Percentiles rank a stretch among this genome's conserved stretches.
Conservation (phyloP, 345 rosid species). For the Citrus unshiu region DNA sequence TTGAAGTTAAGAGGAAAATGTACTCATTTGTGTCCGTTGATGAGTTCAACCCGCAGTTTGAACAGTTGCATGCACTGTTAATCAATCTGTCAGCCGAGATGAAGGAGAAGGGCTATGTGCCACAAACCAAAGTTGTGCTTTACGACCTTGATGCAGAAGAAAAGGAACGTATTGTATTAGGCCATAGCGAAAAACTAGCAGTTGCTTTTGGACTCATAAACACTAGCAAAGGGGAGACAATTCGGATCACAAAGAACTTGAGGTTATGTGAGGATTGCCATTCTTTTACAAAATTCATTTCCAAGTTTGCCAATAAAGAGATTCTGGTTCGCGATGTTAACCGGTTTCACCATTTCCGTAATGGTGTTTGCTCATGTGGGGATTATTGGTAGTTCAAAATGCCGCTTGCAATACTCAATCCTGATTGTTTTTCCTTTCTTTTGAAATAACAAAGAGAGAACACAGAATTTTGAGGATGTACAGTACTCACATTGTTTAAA, state of each 20-base stretch:
- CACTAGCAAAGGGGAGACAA: conserved; percentile 54
- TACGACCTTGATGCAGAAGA: conserved; percentile 72
- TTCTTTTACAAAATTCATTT: conserved; percentile 69
- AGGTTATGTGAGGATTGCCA: conserved; percentile 91
- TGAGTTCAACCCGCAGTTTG: conserved; percentile 62
- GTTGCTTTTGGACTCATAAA: conserved; percentile 83
- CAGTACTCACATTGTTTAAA: not conserved
- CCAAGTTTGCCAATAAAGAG: conserved; percentile 65
- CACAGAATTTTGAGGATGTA: not conserved
- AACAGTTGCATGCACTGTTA: conserved; percentile 68
- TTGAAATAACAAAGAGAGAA: not conserved
- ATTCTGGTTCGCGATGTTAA: conserved; percentile 86
- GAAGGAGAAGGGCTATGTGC: conserved; percentile 83
- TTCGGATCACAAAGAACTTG: conserved; percentile 80
- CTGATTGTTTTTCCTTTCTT: not conserved
- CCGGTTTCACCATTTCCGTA: conserved; percentile 72
- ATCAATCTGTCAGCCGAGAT: conserved; percentile 59
- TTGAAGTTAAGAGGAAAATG: conserved; percentile 69
- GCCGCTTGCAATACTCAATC: not conserved
- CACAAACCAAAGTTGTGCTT: conserved; percentile 74
- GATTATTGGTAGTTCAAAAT: conserved; percentile 63
- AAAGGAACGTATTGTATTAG: conserved; percentile 74
- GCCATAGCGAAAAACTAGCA: conserved; percentile 88
- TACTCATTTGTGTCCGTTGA: conserved; percentile 68
- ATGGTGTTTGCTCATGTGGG: conserved; percentile 85